phyloP scores from a whole-genome alignment of 129 eudicot species.

The Tagetes patula region DNA sequence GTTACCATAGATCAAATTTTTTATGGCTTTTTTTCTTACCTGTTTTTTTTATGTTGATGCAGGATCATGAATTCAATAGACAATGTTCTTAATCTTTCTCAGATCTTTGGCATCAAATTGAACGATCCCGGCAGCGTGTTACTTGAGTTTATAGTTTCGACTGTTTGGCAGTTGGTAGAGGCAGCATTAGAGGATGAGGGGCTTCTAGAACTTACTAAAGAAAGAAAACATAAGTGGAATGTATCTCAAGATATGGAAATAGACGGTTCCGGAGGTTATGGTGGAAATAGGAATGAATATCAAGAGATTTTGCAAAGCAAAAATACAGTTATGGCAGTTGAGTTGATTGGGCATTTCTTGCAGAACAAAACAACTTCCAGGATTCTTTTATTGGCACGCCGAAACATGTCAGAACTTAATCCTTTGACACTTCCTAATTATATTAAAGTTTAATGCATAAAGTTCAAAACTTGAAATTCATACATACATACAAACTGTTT shows the following conservation, averaged over 20 bases:
- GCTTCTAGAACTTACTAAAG: slow-evolving; percentile 59
- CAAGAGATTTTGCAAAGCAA: slow-evolving; percentile 48
- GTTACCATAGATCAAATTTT: background rate
- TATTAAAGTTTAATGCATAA: background rate
- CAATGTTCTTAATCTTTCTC: slow-evolving; percentile 59
- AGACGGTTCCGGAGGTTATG: slow-evolving; percentile 39
- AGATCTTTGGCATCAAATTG: slow-evolving; percentile 52
- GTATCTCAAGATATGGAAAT: slow-evolving; percentile 70
- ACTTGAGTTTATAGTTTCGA: slow-evolving; percentile 56
- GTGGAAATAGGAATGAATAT: slow-evolving; percentile 50
- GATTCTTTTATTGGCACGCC: slow-evolving; percentile 81
- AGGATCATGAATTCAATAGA: slow-evolving; percentile 71
- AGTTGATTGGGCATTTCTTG: slow-evolving; percentile 68
- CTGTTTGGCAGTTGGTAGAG: slow-evolving; percentile 87
- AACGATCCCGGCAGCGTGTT: slow-evolving; percentile 58
- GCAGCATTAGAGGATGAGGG: slow-evolving; percentile 88
- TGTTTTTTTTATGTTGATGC: slow-evolving; percentile 33
- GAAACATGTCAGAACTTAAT: slow-evolving; percentile 75
- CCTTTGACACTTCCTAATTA: slow-evolving; percentile 17
- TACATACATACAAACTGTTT: background rate
- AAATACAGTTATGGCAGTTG: slow-evolving; percentile 65
- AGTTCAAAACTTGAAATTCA: background rate
- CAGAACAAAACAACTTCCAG: slow-evolving; percentile 79
- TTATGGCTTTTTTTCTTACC: background rate
- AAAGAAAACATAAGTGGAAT: slow-evolving; percentile 55